Evolutionary conservation across 2,329 filamentous ascomycete genomes (phyloP), one percentile per base, ranked within the genome.

Genomic region (Stachybotrys chlorohalonatus): DNA sequence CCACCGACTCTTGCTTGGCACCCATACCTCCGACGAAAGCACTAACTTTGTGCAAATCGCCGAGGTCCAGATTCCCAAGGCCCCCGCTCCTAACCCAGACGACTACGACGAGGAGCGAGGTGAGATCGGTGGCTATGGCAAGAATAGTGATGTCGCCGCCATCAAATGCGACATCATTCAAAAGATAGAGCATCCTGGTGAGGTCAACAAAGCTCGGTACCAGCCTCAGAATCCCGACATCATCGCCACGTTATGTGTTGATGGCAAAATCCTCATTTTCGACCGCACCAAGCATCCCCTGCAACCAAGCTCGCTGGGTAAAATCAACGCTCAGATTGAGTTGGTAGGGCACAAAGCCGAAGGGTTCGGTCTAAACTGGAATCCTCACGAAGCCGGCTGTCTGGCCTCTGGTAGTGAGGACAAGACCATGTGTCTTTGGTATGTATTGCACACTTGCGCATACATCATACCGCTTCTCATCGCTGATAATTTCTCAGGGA

Each of bases 151-250:
- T 60, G 81, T 85, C 24, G 79, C 84, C 17, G 77, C 83, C 47
- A 86, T 97, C 70, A 91, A 89, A 65, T 96, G 95, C 77, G 87
- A 88, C 60, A 89, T 99, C 64, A 86, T 94, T 52, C 94, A 99
- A 72, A 94, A 89, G 72, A 99, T 99, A 68, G 89, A 95, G 69
- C 94, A 99, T 69, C 91, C 92, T 15, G 89, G 90, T 59, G 94
- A 99, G 71, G 91, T 99, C 68, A 99, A 99, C 80, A 99, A 97
- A 76, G 95, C 94, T 15, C 86, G 94, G 62, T 97, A 97, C 68
- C 92, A 96, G 72, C 94, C 94, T 11, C 93, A 97, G 70, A 99
- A 99, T 66, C 91, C 93, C 6, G 91, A 99, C 65, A 85, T 99
- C 55, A 95, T 99, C 64, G 94, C 94, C 3, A 96, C 94, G 0